These are phyloP conservation scores for Simplicillium aogashimaense DNA, from an alignment of 2,329 filamentous ascomycete species.

Conservation along the genomic window DNA sequence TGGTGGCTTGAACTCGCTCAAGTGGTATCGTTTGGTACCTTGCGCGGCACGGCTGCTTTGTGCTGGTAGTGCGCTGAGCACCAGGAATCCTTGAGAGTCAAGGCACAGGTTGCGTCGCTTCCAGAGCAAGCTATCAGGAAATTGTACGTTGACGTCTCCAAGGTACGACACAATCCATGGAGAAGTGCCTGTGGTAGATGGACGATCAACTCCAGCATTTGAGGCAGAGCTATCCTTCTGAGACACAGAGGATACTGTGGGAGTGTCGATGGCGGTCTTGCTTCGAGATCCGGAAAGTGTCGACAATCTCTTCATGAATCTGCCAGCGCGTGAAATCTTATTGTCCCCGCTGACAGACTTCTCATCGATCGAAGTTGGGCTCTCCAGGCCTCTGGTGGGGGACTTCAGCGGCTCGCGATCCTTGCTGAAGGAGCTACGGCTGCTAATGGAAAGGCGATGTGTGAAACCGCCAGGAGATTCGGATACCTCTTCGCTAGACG, in stretches of 20 bases:
- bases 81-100: constrained; percentile 73
- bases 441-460: constrained; percentile 48
- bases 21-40: constrained; percentile 66
- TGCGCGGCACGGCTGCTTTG: constrained; percentile 36
- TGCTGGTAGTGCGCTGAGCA: constrained; percentile 56
- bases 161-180: constrained; percentile 53
- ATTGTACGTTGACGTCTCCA: constrained; percentile 92
- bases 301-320: constrained; percentile 50
- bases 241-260: constrained; percentile 22
- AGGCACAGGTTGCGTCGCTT: constrained; percentile 85
- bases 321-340: constrained; percentile 41
- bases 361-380: constrained; percentile 36
- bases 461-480: constrained; percentile 30
- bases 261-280: constrained; percentile 20
- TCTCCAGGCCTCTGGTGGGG: constrained; percentile 31
- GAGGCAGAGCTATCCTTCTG: constrained; percentile 33
- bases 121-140: constrained; percentile 93
- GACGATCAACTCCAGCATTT: constrained; percentile 11
- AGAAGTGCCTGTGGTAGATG: constrained; percentile 17
- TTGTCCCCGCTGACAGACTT: constrained; percentile 30
- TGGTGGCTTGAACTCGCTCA: constrained; percentile 72
- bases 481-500: constrained; percentile 31
- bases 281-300: constrained; percentile 36
- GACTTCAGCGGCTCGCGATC: constrained; percentile 27
- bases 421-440: constrained; percentile 20